A percentile compares a stretch with the other conserved stretches of the same genome.
These are phyloP conservation scores for Colletotrichum horii DNA, from an alignment of 2,329 filamentous ascomycete species.

Conservation along the genomic window DNA sequence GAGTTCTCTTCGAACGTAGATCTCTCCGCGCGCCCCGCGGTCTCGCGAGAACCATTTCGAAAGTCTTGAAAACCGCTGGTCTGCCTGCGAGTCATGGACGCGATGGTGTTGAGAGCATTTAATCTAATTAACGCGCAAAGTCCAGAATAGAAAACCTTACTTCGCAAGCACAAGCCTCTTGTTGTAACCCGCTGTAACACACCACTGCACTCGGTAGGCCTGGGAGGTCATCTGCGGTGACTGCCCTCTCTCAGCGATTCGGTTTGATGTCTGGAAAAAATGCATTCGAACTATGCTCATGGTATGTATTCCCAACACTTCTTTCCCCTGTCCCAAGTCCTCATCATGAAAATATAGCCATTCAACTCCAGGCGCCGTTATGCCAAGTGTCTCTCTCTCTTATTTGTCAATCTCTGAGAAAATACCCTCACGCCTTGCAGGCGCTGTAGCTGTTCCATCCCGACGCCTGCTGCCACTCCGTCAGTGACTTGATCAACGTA, in stretches of 20 bases:
- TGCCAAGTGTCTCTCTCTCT: not conserved
- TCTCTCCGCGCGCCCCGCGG: not conserved
- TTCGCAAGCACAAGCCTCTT: not conserved
- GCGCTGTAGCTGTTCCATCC: conserved; percentile 30
- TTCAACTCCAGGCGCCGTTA: not conserved
- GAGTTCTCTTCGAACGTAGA: not conserved
- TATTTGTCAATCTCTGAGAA: not conserved
- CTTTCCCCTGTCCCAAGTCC: not conserved
- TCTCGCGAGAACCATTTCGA: not conserved
- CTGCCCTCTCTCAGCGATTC: not conserved
- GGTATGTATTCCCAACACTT: not conserved
- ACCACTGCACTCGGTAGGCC: not conserved
- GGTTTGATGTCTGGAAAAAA: not conserved
- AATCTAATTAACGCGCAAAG: not conserved
- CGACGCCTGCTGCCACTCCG: conserved; percentile 32
- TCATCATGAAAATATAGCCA: not conserved
- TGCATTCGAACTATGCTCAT: not conserved
- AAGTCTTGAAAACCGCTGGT: not conserved
- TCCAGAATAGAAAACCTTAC: not conserved
- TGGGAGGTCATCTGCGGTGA: not conserved
- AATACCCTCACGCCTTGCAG: conserved; percentile 4
- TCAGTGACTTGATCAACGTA: conserved; percentile 29
- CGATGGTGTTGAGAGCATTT: not conserved
- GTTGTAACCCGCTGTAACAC: not conserved
- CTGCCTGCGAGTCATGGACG: not conserved